Base-by-base conservation (phyloP, 805 yeast species). In the Pichia californica region DNA sequence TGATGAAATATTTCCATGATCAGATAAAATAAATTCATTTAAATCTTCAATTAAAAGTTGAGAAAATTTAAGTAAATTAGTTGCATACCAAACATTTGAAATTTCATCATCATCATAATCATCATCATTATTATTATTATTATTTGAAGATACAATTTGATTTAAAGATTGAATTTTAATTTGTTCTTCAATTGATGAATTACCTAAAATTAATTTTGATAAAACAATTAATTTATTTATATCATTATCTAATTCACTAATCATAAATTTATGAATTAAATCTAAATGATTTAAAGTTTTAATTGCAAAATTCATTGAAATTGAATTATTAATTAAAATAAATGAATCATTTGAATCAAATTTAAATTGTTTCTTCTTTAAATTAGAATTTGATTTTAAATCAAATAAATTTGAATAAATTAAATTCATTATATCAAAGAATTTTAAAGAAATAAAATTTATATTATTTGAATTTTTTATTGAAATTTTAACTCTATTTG, bases 231-330 rank as follows among this genome's bases (percentile, higher is more conserved):
- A 48, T 42, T 59, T 57, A 32, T 65, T 64, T 33, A 54, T 49
- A 41, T 65, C 68, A 23, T 64, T 58, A 31, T 57, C 67, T 1
- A 63, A 43, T 41, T 63, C 65, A 15, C 50, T 50, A 15, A 62
- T 45, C 18, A 63, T 39, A 21, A 59, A 59, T 14, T 44, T 31
- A 41, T 58, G 64, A n/a, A 64, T 43, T 9, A 51, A 35, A 9
- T 57, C 57, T n/a, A 64, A 37, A 25, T 62, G 65, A 38, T 52
- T 55, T 20, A 59, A 43, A 3, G 53, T 44, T 15, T 50, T 46
- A 1, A 51, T 40, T 1, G 62, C 62, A 29, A 43, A 52, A 37
- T 50, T 47, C 36, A 54, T 38, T 27, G 40, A 14, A 1, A 54
- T 36, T 11, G 44, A 10, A 31, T 48, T 41, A 8, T 32, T 36